Conservation (phyloP, 805 yeast genomes). For the Nakazawaea siamensis region DNA sequence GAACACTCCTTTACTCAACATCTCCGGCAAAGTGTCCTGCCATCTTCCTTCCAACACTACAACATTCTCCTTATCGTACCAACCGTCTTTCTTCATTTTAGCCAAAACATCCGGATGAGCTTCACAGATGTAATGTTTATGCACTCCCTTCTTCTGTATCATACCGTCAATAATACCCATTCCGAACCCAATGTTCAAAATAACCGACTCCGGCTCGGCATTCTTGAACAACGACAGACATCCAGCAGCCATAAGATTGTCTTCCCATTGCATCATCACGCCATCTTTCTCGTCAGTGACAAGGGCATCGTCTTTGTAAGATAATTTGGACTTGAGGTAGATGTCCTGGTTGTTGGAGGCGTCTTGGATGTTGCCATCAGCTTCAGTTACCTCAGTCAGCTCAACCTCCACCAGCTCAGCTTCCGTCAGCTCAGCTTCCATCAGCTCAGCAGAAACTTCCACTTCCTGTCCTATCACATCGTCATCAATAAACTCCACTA, state of each 20-base stretch:
- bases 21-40: conserved; percentile 71
- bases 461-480: conserved; percentile 17
- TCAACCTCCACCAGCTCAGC: conserved; percentile 11
- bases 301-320: conserved; percentile 60
- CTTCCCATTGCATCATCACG: conserved; percentile 98
- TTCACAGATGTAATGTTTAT: conserved; percentile 80
- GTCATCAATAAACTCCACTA: conserved; percentile 49
- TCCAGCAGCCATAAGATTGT: conserved; percentile 71
- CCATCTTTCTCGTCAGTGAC: conserved; percentile 76
- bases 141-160: conserved; percentile 52
- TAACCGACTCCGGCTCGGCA: conserved; percentile 30
- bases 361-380: conserved; percentile 25
- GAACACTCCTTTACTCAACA: conserved; percentile 58
- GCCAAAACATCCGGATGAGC: conserved; percentile 88
- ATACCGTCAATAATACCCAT: conserved; percentile 91
- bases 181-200: conserved; percentile 89
- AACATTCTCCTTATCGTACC: conserved; percentile 72
- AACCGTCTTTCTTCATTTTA: conserved; percentile 65
- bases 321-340: conserved; percentile 57
- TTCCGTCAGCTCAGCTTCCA: neutral
- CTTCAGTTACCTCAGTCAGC: conserved; percentile 5
- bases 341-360: conserved; percentile 61
- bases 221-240: conserved; percentile 63
- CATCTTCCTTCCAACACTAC: conserved; percentile 81
- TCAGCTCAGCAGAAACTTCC: conserved; percentile 8